Conservation (phyloP, 495 filamentous ascomycete species). For the Talaromyces nanjingensis region DNA sequence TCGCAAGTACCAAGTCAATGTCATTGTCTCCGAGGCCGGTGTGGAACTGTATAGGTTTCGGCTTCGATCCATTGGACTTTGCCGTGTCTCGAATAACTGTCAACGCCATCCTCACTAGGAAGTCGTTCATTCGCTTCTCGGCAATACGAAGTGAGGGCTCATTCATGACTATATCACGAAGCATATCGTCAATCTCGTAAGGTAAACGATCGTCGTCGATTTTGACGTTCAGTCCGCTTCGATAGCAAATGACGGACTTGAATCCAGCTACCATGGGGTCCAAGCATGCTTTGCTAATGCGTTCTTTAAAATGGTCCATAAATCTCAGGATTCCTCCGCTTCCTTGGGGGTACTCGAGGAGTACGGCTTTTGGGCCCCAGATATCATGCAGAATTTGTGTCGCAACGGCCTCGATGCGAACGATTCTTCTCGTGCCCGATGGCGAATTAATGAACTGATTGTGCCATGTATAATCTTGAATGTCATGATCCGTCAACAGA, state of each 20-base stretch:
- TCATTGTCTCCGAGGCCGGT: slow-evolving; percentile 84
- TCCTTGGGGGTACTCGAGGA: slow-evolving; percentile 17
- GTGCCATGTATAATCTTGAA: slow-evolving; percentile 63
- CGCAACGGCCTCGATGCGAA: slow-evolving; percentile 76
- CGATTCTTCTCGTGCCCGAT: slow-evolving; percentile 64
- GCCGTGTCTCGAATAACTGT: slow-evolving; percentile 17
- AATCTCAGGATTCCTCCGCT: slow-evolving; percentile 20
- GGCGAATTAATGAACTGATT: slow-evolving; percentile 50
- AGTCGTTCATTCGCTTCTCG: slow-evolving; percentile 56
- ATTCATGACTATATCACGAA: slow-evolving; percentile 23
- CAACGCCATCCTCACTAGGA: slow-evolving; percentile 54
- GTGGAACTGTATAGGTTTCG: slow-evolving; percentile 81
- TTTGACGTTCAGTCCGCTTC: slow-evolving; percentile 58
- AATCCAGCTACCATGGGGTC: slow-evolving; percentile 73
- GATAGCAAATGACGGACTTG: slow-evolving; percentile 81
- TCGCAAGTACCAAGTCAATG: slow-evolving; percentile 60
- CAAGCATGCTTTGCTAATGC: slow-evolving; percentile 45
- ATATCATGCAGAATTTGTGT: slow-evolving; percentile 49
- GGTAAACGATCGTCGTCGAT: slow-evolving; percentile 13
- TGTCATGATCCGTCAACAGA: slow-evolving; percentile 52
- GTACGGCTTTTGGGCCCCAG: slow-evolving; percentile 18
- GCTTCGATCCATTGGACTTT: slow-evolving; percentile 14
- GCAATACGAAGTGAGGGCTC: slow-evolving; percentile 46
- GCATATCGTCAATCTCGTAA: slow-evolving; percentile 12
- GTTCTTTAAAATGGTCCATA: slow-evolving; percentile 33